Conservation (phyloP, 2,329 filamentous ascomycete species). For the Eurotiales sp. region DNA sequence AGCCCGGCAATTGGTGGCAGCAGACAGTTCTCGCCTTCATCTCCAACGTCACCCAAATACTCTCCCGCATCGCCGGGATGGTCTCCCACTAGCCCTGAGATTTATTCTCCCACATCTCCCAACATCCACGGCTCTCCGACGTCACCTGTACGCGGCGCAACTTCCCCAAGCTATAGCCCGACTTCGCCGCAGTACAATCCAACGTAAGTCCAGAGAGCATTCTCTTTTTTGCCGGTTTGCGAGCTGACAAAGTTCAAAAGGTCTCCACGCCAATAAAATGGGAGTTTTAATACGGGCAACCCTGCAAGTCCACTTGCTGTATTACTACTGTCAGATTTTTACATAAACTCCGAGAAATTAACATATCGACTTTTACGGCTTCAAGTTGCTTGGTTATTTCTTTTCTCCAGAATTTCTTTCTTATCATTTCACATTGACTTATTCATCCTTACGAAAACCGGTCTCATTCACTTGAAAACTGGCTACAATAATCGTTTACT, state of each 20-base stretch:
- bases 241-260: constrained; percentile 19
- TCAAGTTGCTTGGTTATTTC: constrained; percentile 35
- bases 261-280: constrained; percentile 40
- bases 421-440: constrained; percentile 13
- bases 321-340: constrained; percentile 37
- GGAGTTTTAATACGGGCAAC: constrained; percentile 20
- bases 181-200: constrained; percentile 43
- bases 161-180: constrained; percentile 42
- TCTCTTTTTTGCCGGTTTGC: not conserved
- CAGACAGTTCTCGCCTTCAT: constrained; percentile 42
- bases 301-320: constrained; percentile 19
- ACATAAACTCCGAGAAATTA: constrained; percentile 31
- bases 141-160: constrained; percentile 35
- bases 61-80: constrained; percentile 54
- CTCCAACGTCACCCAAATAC: constrained; percentile 52
- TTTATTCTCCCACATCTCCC: constrained; percentile 49
- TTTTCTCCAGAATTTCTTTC: constrained; percentile 19
- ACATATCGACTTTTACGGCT: constrained; percentile 34
- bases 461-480: constrained; percentile 1
- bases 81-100: constrained; percentile 45
- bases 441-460: not conserved
- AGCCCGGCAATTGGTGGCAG: constrained; percentile 45
- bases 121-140: constrained; percentile 46
- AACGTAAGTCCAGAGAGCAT: constrained; percentile 39
- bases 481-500: not conserved